Conservation (phyloP, 2,329 filamentous ascomycete species). For the Trichoderma sp. region DNA sequence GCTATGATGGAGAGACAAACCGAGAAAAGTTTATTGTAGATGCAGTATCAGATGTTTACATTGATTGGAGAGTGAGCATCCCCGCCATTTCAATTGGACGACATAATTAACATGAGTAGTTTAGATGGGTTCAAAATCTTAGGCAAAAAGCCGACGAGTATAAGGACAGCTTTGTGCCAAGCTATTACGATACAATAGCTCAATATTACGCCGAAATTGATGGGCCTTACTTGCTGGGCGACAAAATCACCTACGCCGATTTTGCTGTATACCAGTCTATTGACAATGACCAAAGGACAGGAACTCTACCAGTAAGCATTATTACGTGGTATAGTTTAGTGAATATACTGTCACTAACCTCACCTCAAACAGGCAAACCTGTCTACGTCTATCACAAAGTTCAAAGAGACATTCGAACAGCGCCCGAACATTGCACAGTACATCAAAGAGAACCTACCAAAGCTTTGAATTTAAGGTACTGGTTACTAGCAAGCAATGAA, state of each 20-base stretch:
- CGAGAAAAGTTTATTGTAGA: constrained; percentile 43
- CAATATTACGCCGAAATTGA: constrained; percentile 35
- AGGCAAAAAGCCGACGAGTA: constrained; percentile 34
- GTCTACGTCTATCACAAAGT: neutral
- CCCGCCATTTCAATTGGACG: fast-evolving
- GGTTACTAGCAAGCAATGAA: neutral
- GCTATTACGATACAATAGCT: constrained; percentile 36
- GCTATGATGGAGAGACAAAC: constrained; percentile 41
- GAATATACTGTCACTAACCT: neutral
- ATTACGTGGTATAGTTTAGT: too few species aligned
- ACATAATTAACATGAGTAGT: constrained; percentile 17
- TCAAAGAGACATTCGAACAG: constrained; percentile 12
- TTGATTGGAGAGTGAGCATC: constrained; percentile 42
- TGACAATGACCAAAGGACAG: constrained; percentile 40
- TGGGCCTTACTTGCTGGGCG: constrained; percentile 42
- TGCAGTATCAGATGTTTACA: constrained; percentile 41
- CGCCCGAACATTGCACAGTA: constrained; percentile 22
- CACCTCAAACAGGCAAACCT: neutral
- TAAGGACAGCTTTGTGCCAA: constrained; percentile 33
- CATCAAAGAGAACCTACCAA: constrained; percentile 8
- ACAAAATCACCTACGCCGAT: constrained; percentile 42
- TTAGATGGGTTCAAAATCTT: constrained; percentile 35
- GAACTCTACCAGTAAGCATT: constrained; percentile 40
- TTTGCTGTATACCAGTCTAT: constrained; percentile 44
- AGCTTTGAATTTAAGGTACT: neutral